Percentiles rank a stretch among this genome's conserved stretches.
phyloP scores from a whole-genome alignment of 192 early-diverging fungal species.

The Globomyces pollinis-pini region DNA sequence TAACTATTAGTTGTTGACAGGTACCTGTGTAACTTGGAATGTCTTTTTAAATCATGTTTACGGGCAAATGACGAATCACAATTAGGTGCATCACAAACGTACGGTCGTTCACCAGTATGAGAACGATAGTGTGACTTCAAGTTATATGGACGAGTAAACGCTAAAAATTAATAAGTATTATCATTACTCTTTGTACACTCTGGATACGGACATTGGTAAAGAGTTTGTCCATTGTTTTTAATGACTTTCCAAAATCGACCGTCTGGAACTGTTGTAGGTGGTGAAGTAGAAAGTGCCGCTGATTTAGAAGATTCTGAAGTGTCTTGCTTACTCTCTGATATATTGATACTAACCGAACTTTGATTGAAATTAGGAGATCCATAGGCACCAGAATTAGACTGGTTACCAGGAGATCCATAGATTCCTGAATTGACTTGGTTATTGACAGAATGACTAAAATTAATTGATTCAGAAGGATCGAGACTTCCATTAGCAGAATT shows the following conservation, averaged over 20 bases:
- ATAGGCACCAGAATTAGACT: too few relatives aligned
- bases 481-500: too few relatives aligned
- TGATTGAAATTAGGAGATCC: too few relatives aligned
- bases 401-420: background rate
- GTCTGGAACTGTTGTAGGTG: conserved; percentile 10
- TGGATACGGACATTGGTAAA: conserved; percentile 37
- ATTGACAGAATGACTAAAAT: conserved; percentile 1
- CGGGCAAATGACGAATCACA: conserved; percentile 78
- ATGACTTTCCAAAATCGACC: conserved; percentile 14
- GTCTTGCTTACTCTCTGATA: too few relatives aligned
- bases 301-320: too few relatives aligned
- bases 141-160: conserved; percentile 63
- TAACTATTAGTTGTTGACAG: conserved; percentile 1
- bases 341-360: too few relatives aligned
- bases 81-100: conserved; percentile 40
- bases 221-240: conserved; percentile 17
- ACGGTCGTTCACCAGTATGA: conserved; percentile 60
- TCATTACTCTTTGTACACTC: conserved; percentile 35
- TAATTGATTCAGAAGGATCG: background rate
- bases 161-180: conserved; percentile 10
- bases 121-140: conserved; percentile 59
- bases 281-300: too few relatives aligned
- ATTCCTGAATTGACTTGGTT: background rate
- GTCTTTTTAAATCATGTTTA: conserved; percentile 86
- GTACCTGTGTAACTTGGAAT: conserved; percentile 38